Evolutionary conservation across 2,329 filamentous ascomycete genomes (phyloP).

Genomic region (Cytospora leucostoma): DNA sequence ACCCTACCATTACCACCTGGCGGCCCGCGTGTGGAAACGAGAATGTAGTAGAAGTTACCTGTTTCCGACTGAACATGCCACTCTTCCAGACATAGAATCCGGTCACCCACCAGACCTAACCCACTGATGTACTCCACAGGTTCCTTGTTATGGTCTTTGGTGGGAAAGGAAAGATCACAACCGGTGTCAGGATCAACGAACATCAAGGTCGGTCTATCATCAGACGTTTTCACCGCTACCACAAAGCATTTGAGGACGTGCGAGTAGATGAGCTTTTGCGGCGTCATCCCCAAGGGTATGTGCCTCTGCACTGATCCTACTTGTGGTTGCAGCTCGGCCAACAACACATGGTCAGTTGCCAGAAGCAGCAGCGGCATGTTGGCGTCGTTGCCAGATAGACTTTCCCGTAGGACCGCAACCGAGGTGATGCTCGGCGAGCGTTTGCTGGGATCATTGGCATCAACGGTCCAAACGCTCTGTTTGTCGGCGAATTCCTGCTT

Average conservation of each 20-base stretch:
- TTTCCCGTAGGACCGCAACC: slow-evolving; percentile 45
- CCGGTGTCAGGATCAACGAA: slow-evolving; percentile 61
- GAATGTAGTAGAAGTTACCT: slow-evolving; percentile 63
- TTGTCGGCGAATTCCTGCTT: slow-evolving; percentile 42
- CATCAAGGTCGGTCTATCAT: slow-evolving; percentile 49
- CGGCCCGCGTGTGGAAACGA: slow-evolving; percentile 54
- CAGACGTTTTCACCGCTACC: slow-evolving; percentile 48
- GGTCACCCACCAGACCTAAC: slow-evolving; percentile 58
- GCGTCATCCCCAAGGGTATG: slow-evolving; percentile 50
- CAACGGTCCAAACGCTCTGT: slow-evolving; percentile 53
- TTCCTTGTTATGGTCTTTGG: slow-evolving; percentile 39
- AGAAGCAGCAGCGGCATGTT: slow-evolving; percentile 52
- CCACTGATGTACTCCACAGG: slow-evolving; percentile 53
- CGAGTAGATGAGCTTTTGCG: slow-evolving; percentile 57
- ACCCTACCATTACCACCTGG: slow-evolving; percentile 48
- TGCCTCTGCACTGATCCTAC: slow-evolving; percentile 51
- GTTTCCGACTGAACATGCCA: slow-evolving; percentile 62
- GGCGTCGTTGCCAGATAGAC: slow-evolving; percentile 42
- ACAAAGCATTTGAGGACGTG: slow-evolving; percentile 54
- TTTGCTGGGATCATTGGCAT: slow-evolving; percentile 49
- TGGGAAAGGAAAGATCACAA: slow-evolving; percentile 46
- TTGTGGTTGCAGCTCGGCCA: slow-evolving; percentile 53
- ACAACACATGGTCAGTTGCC: slow-evolving; percentile 50
- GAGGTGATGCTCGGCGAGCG: slow-evolving; percentile 51
- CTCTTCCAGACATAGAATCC: slow-evolving; percentile 61